Evolutionary conservation across 139 green algal genomes (phyloP).

Genomic region (Chlorella ohadii): DNA sequence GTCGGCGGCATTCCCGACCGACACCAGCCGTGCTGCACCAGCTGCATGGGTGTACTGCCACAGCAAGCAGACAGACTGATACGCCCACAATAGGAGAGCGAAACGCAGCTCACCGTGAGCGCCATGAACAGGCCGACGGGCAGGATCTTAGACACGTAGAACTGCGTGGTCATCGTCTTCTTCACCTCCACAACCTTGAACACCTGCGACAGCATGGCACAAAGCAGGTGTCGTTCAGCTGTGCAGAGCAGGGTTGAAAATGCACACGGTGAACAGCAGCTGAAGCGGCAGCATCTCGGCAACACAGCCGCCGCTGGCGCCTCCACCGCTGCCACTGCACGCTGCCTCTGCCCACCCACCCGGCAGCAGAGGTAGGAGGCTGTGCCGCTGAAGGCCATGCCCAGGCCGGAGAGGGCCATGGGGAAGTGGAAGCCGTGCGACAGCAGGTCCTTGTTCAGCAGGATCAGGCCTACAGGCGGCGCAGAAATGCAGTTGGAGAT

Average conservation of each 20-base stretch:
- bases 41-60: too few relatives aligned
- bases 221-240: not conserved
- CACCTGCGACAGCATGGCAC: conserved; percentile 23
- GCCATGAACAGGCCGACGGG: conserved; percentile 71
- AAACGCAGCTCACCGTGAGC: conserved; percentile 40
- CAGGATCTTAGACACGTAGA: conserved; percentile 64
- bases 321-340: too few relatives aligned
- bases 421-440: conserved; percentile 83
- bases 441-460: conserved; percentile 90
- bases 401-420: conserved; percentile 76
- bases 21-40: too few relatives aligned
- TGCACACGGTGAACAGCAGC: too few relatives aligned
- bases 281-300: not conserved
- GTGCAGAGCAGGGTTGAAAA: too few relatives aligned
- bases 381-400: conserved; percentile 74
- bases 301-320: too few relatives aligned
- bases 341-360: conserved; percentile 32
- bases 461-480: conserved; percentile 60
- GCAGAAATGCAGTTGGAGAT: not conserved
- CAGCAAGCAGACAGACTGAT: too few relatives aligned
- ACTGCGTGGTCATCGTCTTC: conserved; percentile 44
- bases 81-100: too few relatives aligned
- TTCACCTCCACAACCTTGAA: conserved; percentile 73
- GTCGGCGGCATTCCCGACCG: too few relatives aligned
- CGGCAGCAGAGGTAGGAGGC: conserved; percentile 72